Conservation (phyloP, 2,329 filamentous ascomycete species). For the Cercospora janseana region DNA sequence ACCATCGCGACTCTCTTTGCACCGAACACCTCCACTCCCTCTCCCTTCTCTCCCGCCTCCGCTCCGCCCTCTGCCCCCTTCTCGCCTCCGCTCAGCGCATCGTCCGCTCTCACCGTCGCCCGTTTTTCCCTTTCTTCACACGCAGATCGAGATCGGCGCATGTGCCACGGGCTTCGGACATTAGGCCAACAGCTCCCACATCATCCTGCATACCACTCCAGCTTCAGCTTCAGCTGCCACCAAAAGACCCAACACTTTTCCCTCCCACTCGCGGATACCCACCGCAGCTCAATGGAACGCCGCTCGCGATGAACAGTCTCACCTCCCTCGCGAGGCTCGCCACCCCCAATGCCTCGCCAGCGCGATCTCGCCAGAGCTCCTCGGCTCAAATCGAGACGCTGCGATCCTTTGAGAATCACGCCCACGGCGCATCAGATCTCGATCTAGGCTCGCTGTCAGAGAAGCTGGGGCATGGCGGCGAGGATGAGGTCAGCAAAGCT, state of each 20-base stretch:
- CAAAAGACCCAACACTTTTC: neutral
- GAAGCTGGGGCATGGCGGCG: constrained; percentile 25
- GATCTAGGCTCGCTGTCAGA: constrained; percentile 29
- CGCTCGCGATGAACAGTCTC: constrained; percentile 77
- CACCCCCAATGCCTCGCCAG: constrained; percentile 51
- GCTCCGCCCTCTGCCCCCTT: neutral
- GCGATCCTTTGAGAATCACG: constrained; percentile 13
- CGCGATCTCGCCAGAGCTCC: constrained; percentile 48
- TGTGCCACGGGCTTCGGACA: neutral
- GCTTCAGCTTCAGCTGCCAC: neutral
- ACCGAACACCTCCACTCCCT: neutral
- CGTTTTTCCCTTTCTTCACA: no score
- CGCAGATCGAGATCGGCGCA: no score
- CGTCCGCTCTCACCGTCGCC: neutral
- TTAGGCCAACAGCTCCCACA: neutral
- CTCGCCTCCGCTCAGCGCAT: neutral
- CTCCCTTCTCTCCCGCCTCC: neutral
- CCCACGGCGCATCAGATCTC: constrained; percentile 15
- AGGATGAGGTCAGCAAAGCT: constrained; percentile 23
- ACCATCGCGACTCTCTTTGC: neutral
- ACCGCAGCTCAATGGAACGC: constrained; percentile 20
- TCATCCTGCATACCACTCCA: neutral
- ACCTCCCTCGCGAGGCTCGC: constrained; percentile 83
- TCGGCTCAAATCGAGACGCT: constrained; percentile 25
- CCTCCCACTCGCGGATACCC: neutral